A percentile compares a stretch with the other conserved stretches of the same genome.
phyloP scores from a whole-genome alignment of 164 flowering plant genomes.

The Brasenia schreberi region DNA sequence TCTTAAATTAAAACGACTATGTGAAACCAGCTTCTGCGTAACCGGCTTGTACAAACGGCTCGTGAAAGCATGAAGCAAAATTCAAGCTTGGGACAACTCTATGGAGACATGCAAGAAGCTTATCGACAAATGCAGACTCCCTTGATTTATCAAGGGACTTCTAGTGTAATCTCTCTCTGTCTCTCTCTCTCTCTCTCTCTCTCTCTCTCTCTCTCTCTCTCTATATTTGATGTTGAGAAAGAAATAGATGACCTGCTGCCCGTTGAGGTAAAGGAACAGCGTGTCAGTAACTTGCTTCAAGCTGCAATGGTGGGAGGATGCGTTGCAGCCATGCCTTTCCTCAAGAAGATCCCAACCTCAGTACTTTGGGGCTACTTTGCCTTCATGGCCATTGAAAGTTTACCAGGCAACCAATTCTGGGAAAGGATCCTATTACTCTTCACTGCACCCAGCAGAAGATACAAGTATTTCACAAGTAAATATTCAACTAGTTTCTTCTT shows the following conservation, averaged over 20 bases:
- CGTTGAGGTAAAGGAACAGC: slow-evolving; percentile 96
- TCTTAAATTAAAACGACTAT: neutral
- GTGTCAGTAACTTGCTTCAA: slow-evolving; percentile 87
- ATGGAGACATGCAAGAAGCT: slow-evolving; percentile 94
- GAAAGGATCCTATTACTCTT: slow-evolving; percentile 82
- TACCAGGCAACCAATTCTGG: slow-evolving; percentile 99
- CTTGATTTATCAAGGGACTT: slow-evolving; percentile 58
- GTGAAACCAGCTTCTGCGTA: slow-evolving; percentile 64
- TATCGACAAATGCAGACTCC: slow-evolving; percentile 97
- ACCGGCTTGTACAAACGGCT: slow-evolving; percentile 72
- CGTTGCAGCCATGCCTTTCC: slow-evolving; percentile 94
- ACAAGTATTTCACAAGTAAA: slow-evolving; percentile 38
- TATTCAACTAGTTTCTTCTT: neutral
- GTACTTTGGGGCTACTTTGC: slow-evolving; percentile 99
- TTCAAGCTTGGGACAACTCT: slow-evolving; percentile 79
- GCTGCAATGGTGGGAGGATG: slow-evolving; percentile 89
- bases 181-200: neutral
- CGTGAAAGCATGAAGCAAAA: slow-evolving; percentile 54
- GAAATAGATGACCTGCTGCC: slow-evolving; percentile 94
- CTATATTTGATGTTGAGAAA: slow-evolving; percentile 85
- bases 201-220: neutral
- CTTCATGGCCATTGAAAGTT: slow-evolving; percentile 98
- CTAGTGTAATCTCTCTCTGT: slow-evolving; percentile 24
- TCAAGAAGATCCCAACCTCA: slow-evolving; percentile 93
- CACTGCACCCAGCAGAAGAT: slow-evolving; percentile 97